Evolutionary conservation across 805 yeast genomes (phyloP).

Genomic region (Nakazawaea holstii): DNA sequence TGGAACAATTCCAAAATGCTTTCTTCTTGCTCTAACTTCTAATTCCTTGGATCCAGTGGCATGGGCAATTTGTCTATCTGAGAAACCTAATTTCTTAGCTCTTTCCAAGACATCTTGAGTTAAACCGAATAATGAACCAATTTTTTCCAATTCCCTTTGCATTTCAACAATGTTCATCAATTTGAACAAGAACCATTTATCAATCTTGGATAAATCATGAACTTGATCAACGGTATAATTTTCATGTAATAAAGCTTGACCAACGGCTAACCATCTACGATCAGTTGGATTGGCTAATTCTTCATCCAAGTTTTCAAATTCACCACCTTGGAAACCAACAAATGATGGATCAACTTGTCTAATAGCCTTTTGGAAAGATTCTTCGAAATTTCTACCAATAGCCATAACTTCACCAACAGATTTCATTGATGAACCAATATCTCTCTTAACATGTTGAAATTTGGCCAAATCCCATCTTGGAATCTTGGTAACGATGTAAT

Average conservation of each 20-base stretch:
- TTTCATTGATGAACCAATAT: slow-evolving; percentile 94
- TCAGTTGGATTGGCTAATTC: slow-evolving; percentile 85
- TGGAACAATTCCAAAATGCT: slow-evolving; percentile 75
- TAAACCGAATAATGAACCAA: slow-evolving; percentile 52
- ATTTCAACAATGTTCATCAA: slow-evolving; percentile 87
- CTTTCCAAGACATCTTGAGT: slow-evolving; percentile 65
- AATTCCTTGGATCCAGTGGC: slow-evolving; percentile 71
- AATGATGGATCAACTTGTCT: slow-evolving; percentile 92
- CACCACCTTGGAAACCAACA: slow-evolving; percentile 86
- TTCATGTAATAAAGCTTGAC: slow-evolving; percentile 92
- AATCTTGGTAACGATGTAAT: slow-evolving; percentile 93
- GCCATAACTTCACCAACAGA: slow-evolving; percentile 99
- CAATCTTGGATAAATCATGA: slow-evolving; percentile 88
- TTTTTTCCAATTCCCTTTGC: slow-evolving; percentile 73
- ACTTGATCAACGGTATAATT: slow-evolving; percentile 87
- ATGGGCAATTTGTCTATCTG: slow-evolving; percentile 86
- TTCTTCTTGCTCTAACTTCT: slow-evolving; percentile 79
- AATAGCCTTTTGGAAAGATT: slow-evolving; percentile 94
- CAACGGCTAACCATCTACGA: slow-evolving; percentile 96
- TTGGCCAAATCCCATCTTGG: slow-evolving; percentile 98
- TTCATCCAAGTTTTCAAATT: slow-evolving; percentile 70
- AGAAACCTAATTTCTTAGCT: slow-evolving; percentile 92
- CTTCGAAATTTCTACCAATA: slow-evolving; percentile 96
- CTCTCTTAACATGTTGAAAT: slow-evolving; percentile 92
- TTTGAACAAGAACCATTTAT: slow-evolving; percentile 92